Conservation (phyloP, 1,139 yeast genomes). For the Diutina catenulata region DNA sequence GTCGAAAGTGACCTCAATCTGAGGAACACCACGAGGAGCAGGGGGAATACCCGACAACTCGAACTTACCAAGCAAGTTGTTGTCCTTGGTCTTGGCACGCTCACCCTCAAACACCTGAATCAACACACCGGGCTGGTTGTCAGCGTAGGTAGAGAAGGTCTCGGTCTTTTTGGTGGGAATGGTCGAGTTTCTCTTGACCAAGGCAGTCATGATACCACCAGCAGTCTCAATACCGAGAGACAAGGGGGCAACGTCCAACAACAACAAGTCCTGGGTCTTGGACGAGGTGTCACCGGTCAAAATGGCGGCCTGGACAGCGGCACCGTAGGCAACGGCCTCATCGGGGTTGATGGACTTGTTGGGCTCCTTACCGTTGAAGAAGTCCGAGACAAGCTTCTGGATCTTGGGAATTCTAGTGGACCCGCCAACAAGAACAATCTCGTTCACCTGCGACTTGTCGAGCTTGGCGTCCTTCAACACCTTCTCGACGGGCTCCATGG, state of each 20-base stretch:
- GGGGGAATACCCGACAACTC: slow-evolving; percentile 95
- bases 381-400: slow-evolving; percentile 77
- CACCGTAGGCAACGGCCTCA: slow-evolving; percentile 47
- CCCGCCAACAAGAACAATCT: slow-evolving; percentile 93
- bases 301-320: slow-evolving; percentile 81
- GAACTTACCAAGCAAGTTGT: slow-evolving; percentile 90
- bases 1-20: slow-evolving; percentile 91
- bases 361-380: slow-evolving; percentile 86
- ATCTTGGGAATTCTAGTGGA: slow-evolving; percentile 98
- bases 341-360: slow-evolving; percentile 95
- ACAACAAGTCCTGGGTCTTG: slow-evolving; percentile 31
- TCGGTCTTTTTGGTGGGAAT: slow-evolving; percentile 96
- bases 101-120: slow-evolving; percentile 97
- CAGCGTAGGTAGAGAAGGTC: slow-evolving; percentile 64
- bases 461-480: slow-evolving; percentile 84
- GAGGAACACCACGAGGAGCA: slow-evolving; percentile 97
- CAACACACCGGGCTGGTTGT: slow-evolving; percentile 93
- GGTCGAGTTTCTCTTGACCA: slow-evolving; percentile 93
- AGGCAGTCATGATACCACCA: slow-evolving; percentile 96
- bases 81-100: slow-evolving; percentile 91
- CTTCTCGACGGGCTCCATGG: slow-evolving; percentile 87
- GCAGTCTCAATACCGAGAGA: slow-evolving; percentile 95
- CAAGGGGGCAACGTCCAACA: slow-evolving; percentile 87
- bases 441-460: slow-evolving; percentile 74
- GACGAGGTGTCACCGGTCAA: slow-evolving; percentile 50